Base-by-base conservation (phyloP, 2,329 filamentous ascomycete genomes). In the Pseudocercospora pini-densiflorae region DNA sequence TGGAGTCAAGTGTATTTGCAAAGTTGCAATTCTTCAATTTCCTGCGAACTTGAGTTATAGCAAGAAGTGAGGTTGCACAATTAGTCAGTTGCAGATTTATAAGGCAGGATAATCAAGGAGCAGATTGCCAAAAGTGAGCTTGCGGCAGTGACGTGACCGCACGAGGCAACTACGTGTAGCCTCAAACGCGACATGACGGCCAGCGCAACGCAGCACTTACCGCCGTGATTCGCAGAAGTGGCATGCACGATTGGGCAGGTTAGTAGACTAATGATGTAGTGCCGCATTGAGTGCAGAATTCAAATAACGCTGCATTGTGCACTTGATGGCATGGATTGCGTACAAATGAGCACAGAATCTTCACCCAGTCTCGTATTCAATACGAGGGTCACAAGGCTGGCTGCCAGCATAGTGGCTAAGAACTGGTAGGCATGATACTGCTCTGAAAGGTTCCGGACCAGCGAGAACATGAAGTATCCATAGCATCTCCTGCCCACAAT, bases 11-110 rank as follows among this genome's bases (percentile, higher is more conserved):
- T 47, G n/a, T 4, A 14, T 3, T 43, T 9, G n/a, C n/a, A n/a
- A n/a, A n/a, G n/a, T n/a, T n/a, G n/a, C n/a, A n/a, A n/a, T 43
- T 14, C 40, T 43, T n/a, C 16, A 53, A 29, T 29, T 33, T 55
- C 14, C 21, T 24, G 14, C 51, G 51, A 27, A 27, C 2, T 31
- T 54, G 21, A 3, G 16, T 9, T 16, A 29, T 5, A 55, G 8
- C 21, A 29, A 23, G 51, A 33, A 55, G 51, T 55, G 51, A 55
- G 27, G 51, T 55, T 55, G 14, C 51, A 31, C 51, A 55, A 55
- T 19, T 19, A 55, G 51, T 43, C 14, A 43, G n/a, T 19, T 43
- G 40, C 40, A 43, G 16, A 43, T 43, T 43, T 43, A 43, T 33
- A 27, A 55, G 51, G 10, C 14, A 31, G 24, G 27, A 33, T 31